phyloP scores from a whole-genome alignment of 179 eudicot species.

The Gypsophila paniculata region DNA sequence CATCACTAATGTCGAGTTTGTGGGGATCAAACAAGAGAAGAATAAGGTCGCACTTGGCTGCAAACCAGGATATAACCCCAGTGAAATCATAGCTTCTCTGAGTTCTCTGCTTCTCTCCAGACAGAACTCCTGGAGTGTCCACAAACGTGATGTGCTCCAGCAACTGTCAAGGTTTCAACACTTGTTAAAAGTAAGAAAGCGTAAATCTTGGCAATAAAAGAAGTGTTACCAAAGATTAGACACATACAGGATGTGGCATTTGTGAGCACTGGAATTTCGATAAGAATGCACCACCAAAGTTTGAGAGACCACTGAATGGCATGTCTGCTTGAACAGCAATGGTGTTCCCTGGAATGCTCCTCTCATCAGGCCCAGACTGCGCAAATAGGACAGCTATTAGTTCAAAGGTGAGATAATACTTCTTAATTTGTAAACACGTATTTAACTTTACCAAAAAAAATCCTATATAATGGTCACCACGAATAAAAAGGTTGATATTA shows the following conservation, averaged over 20 bases:
- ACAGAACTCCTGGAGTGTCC: constrained; percentile 93
- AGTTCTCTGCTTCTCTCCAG: constrained; percentile 95
- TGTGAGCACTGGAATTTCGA: constrained; percentile 96
- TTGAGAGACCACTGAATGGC: constrained; percentile 76
- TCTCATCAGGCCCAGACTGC: constrained; percentile 92
- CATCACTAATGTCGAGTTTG: constrained; percentile 92
- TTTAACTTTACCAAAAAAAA: background rate
- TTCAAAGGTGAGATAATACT: background rate
- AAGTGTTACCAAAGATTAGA: background rate
- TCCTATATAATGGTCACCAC: background rate
- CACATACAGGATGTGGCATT: constrained; percentile 86
- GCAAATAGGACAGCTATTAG: constrained; percentile 4
- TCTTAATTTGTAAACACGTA: background rate
- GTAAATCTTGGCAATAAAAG: constrained; percentile 1
- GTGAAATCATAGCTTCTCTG: constrained; percentile 93
- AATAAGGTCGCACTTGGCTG: constrained; percentile 85
- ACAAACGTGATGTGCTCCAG: constrained; percentile 83
- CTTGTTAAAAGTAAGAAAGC: background rate
- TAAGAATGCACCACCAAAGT: constrained; percentile 85
- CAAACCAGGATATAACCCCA: constrained; percentile 93
- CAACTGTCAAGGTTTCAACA: constrained; percentile 39
- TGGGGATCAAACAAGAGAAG: constrained; percentile 90
- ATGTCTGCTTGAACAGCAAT: constrained; percentile 86
- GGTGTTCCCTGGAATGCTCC: constrained; percentile 98
- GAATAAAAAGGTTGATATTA: background rate